Conservation (phyloP, 2,329 filamentous ascomycete genomes). For the Chrysosporium queenslandicum region DNA sequence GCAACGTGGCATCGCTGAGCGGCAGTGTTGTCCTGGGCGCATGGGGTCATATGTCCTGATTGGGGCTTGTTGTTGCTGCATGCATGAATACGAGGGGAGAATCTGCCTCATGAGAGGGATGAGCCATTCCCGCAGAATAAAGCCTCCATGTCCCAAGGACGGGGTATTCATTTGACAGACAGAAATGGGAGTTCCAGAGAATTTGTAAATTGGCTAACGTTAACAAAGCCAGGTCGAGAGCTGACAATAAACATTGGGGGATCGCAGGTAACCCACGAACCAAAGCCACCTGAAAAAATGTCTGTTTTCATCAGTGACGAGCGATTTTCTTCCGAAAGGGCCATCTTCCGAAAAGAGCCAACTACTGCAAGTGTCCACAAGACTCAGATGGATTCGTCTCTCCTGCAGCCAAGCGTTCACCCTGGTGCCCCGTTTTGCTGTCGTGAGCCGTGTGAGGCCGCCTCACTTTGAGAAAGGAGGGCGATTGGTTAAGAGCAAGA, state of each 20-base stretch:
- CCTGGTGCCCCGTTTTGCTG: slow-evolving; percentile 10
- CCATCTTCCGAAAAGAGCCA: too few relatives aligned
- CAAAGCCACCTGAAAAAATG: too few relatives aligned
- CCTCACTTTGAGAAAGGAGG: slow-evolving; percentile 10
- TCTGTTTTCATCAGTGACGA: neutral
- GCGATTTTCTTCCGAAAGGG: neutral
- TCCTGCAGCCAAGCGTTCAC: slow-evolving; percentile 4
- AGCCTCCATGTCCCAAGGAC: neutral
- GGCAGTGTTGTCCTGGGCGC: neutral
- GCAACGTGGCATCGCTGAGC: slow-evolving; percentile 6
- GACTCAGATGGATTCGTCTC: neutral
- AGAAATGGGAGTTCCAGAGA: too few relatives aligned
- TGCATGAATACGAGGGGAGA: slow-evolving; percentile 1
- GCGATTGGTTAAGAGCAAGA: slow-evolving; percentile 10
- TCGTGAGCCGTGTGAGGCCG: slow-evolving; percentile 1
- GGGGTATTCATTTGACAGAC: too few relatives aligned
- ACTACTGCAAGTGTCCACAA: slow-evolving; percentile 8
- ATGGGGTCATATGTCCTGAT: neutral
- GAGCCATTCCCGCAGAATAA: neutral
- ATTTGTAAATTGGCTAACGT: too few relatives aligned
- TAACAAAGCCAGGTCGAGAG: too few relatives aligned
- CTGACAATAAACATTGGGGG: too few relatives aligned
- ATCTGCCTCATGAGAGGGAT: too few relatives aligned
- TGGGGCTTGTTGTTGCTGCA: slow-evolving; percentile 1
- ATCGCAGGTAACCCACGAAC: too few relatives aligned